Conservation (phyloP, 257 asterid genomes). For the Nicotiana otophora region DNA sequence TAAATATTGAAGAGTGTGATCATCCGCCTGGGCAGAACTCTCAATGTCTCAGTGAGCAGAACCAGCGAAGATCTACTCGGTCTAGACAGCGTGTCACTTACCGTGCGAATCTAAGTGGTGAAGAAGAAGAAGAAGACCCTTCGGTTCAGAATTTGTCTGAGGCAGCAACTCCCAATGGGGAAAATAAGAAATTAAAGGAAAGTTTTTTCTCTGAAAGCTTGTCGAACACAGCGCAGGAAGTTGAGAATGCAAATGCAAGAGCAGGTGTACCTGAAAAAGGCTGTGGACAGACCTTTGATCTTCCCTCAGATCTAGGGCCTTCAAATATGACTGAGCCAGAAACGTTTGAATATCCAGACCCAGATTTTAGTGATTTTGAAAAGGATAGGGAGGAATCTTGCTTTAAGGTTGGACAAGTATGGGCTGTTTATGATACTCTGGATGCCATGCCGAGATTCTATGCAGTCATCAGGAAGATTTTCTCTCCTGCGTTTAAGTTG, state of each 20-base stretch:
- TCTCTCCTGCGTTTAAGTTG: conserved; percentile 28
- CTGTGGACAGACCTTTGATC: not conserved
- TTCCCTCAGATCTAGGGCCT: conserved; percentile 1
- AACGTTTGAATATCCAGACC: conserved; percentile 30
- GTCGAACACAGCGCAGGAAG: conserved; percentile 15
- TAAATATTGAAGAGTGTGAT: not conserved
- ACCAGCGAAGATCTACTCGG: conserved; percentile 28
- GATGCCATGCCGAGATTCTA: conserved; percentile 73
- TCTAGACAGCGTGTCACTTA: conserved; percentile 29
- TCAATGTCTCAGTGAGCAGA: conserved; percentile 8
- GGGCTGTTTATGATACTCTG: conserved; percentile 59
- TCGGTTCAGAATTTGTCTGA: conserved; percentile 6
- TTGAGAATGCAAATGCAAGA: not conserved
- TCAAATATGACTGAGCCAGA: conserved; percentile 11
- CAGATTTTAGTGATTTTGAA: conserved; percentile 52
- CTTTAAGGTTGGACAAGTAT: conserved; percentile 46
- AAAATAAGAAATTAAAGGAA: not conserved
- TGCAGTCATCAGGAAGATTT: conserved; percentile 31
- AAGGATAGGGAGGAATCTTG: conserved; percentile 21
- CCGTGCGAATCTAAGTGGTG: conserved; percentile 16
- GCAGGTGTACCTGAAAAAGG: not conserved
- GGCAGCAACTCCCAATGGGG: not conserved
- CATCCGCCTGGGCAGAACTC: conserved; percentile 13
- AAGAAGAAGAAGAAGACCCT: conserved; percentile 15
- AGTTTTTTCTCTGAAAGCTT: conserved; percentile 4